These are phyloP conservation scores for Yamadazyma siamensis DNA, from an alignment of 1,139 yeast species.

Conservation along the genomic window DNA sequence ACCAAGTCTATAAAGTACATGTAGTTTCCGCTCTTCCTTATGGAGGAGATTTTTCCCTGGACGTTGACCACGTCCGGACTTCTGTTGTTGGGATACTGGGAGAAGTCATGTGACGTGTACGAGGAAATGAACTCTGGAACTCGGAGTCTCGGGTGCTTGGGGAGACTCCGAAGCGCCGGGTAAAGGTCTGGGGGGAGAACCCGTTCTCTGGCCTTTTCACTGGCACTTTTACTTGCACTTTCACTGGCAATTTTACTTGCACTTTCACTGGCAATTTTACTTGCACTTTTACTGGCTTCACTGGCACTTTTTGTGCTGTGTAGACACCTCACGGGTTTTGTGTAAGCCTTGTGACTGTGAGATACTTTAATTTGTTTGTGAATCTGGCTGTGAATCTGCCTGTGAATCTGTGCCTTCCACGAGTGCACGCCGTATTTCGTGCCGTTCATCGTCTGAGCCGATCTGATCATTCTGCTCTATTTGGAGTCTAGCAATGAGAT, in stretches of 20 bases:
- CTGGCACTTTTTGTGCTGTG: neutral
- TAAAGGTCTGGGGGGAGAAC: conserved; percentile 6
- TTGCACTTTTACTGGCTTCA: neutral
- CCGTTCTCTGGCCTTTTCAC: conserved; percentile 1
- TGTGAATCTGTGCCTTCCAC: too few species aligned
- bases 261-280: too few species aligned
- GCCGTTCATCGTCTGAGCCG: too few species aligned
- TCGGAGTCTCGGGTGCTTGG: conserved; percentile 6
- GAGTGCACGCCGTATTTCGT: too few species aligned
- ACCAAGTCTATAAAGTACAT: conserved; percentile 63
- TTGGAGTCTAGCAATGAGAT: too few species aligned
- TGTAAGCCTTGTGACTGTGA: too few species aligned
- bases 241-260: too few species aligned
- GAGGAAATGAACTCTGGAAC: conserved; percentile 8
- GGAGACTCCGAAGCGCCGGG: conserved; percentile 9
- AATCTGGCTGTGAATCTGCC: too few species aligned
- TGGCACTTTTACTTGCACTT: too few species aligned
- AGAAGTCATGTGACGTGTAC: conserved; percentile 7
- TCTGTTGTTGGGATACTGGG: conserved; percentile 7
- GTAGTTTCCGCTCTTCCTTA: conserved; percentile 64
- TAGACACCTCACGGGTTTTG: neutral
- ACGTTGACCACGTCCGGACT: conserved; percentile 11
- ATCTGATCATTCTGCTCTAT: too few species aligned
- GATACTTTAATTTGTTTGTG: too few species aligned
- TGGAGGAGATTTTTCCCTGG: conserved; percentile 57